Percentiles rank a stretch among this genome's conserved stretches.
Evolutionary conservation across 2,329 filamentous ascomycete genomes (phyloP).

Genomic region (Arachnopeziza araneosa): DNA sequence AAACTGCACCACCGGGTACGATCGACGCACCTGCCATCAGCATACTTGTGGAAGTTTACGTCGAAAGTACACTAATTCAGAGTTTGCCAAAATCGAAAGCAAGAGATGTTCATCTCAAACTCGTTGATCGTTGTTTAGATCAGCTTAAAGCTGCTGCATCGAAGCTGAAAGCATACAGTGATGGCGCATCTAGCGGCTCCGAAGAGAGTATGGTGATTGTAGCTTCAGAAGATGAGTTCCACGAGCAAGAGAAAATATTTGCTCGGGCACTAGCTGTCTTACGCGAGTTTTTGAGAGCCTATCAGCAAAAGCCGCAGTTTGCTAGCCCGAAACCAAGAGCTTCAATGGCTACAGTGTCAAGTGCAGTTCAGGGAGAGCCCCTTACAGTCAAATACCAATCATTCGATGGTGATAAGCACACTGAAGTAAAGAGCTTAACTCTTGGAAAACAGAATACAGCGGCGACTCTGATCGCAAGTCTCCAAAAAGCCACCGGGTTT

Average conservation of each 20-base stretch:
- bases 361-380: conserved; percentile 54
- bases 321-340: conserved; percentile 52
- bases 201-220: conserved; percentile 50
- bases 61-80: conserved; percentile 50
- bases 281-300: conserved; percentile 58
- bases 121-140: conserved; percentile 68
- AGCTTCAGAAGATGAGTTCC: conserved; percentile 41
- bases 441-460: conserved; percentile 69
- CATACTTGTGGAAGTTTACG: conserved; percentile 69
- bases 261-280: conserved; percentile 64
- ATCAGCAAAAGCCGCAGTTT: conserved; percentile 54
- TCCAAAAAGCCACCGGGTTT: conserved; percentile 68
- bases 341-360: conserved; percentile 41
- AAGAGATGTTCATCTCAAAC: conserved; percentile 56
- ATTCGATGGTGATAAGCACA: conserved; percentile 57
- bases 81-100: conserved; percentile 45
- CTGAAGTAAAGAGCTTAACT: conserved; percentile 53
- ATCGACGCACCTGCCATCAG: conserved; percentile 65
- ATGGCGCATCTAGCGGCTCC: conserved; percentile 39
- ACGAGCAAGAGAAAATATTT: conserved; percentile 57
- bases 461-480: conserved; percentile 59
- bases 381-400: conserved; percentile 69
- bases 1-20: conserved; percentile 58
- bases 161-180: conserved; percentile 45
- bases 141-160: conserved; percentile 62